phyloP scores from a whole-genome alignment of 164 flowering plant genomes.

The Dillenia suffruticosa region DNA sequence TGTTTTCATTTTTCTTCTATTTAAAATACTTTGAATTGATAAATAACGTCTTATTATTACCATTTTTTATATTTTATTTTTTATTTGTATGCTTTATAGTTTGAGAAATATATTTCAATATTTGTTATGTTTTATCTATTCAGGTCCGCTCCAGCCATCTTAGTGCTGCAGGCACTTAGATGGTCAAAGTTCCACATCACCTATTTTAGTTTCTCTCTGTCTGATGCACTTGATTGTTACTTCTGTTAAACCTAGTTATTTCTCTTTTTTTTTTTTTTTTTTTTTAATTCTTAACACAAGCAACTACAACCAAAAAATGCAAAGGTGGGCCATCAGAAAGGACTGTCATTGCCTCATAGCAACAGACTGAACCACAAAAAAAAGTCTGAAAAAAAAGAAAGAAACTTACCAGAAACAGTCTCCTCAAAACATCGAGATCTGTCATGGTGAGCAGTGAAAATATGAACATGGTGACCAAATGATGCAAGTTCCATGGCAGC shows the following conservation, averaged over 20 bases:
- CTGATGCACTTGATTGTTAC: no score
- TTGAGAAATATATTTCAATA: no score
- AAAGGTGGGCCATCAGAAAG: not conserved
- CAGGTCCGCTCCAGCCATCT: no score
- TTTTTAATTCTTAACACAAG: not conserved
- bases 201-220: no score
- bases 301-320: not conserved
- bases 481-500: conserved; percentile 83
- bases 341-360: not conserved
- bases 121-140: no score
- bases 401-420: conserved; percentile 61
- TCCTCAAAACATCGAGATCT: conserved; percentile 89
- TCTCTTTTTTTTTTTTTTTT: not conserved
- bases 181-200: no score
- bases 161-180: no score
- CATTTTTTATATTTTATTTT: no score
- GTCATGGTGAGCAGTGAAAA: conserved; percentile 92
- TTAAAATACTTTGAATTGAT: no score
- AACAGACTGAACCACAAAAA: not conserved
- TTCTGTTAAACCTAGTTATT: not conserved
- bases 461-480: conserved; percentile 77
- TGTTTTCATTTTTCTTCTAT: no score
- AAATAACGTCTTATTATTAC: no score
- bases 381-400: not conserved
- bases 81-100: no score